Base-by-base conservation (phyloP, 768 basidiomycete species). In the Mycena venus region DNA sequence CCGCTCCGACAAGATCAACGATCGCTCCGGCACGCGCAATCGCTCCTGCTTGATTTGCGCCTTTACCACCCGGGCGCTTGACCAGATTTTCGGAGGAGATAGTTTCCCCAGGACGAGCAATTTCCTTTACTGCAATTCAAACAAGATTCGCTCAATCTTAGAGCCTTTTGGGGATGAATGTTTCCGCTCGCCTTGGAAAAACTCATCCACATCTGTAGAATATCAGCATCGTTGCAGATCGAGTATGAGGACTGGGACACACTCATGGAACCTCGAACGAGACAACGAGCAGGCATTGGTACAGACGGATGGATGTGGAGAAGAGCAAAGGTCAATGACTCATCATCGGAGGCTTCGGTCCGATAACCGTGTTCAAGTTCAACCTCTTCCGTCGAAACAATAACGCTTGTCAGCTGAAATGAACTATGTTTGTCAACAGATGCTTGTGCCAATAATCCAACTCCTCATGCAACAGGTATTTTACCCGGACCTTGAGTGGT, bases 1-100 rank as follows among this genome's bases (percentile, higher is more conserved):
- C 83, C 0, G 88, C 87, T 8, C 89, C 91, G 77, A 88, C 87
- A 60, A 92, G 86, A 62, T 83, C 80, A 17, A 87, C 90, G 6
- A 67, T 75, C 1, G 85, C 90, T 15, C 89, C 89, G 19, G 91
- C 91, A 44, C 85, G 85, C 0, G 88, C 86, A 25, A 91, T 84
- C 3, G 91, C 90, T 8, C 89, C 88, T 8, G 91, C 90, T 79
- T 92, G 91, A 79, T 92, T 92, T 11, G 89, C 91, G 38, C 91
- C 91, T 78, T 92, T 92, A 2, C 91, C 91, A 6, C 91, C 91
- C 2, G 88, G 84, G 0, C 88, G 85, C 61, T 88, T 86, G 61
- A 88, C 87, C 63, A 90, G 86, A 1, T 74, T 78, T 32, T 82
- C 80, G 10, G 91, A 91, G 2, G 90, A 90, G 32, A 91, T 88